Percentiles rank a stretch among this genome's conserved stretches.
These are phyloP conservation scores for Cyberlindnera maritima DNA, from an alignment of 805 yeast species.

Conservation along the genomic window DNA sequence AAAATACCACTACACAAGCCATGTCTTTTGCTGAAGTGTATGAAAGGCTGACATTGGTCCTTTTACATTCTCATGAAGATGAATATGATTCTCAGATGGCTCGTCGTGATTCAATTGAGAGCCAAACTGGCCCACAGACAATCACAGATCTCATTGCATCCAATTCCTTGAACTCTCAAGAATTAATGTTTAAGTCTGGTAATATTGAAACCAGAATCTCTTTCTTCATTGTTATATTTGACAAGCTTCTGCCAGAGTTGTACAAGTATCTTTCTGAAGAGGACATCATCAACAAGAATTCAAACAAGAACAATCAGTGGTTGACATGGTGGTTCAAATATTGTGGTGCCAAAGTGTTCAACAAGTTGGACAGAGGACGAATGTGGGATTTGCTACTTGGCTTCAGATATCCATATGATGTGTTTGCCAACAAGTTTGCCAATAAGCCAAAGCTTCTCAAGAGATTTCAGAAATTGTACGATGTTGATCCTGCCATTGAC, in stretches of 20 bases:
- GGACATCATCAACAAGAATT: slow-evolving; percentile 56
- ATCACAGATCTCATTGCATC: slow-evolving; percentile 19
- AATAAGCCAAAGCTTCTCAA: slow-evolving; percentile 21
- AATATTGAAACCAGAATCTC: slow-evolving; percentile 64
- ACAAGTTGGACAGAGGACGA: slow-evolving; percentile 77
- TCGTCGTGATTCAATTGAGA: slow-evolving; percentile 7
- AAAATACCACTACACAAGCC: not conserved
- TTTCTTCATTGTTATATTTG: slow-evolving; percentile 61
- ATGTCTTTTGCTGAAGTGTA: slow-evolving; percentile 65
- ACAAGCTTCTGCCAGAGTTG: slow-evolving; percentile 69
- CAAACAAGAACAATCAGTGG: slow-evolving; percentile 74
- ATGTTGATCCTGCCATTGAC: slow-evolving; percentile 3
- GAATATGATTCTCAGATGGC: slow-evolving; percentile 4
- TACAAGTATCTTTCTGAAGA: slow-evolving; percentile 78
- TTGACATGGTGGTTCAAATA: slow-evolving; percentile 92
- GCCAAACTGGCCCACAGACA: slow-evolving; percentile 12
- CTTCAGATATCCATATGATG: slow-evolving; percentile 50
- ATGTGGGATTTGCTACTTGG: slow-evolving; percentile 88
- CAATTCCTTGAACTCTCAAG: slow-evolving; percentile 25
- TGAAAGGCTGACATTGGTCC: slow-evolving; percentile 72
- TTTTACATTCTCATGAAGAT: slow-evolving; percentile 49
- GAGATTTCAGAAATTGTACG: slow-evolving; percentile 23
- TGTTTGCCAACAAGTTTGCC: slow-evolving; percentile 11
- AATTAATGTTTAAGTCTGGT: slow-evolving; percentile 49
- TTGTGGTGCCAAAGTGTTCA: slow-evolving; percentile 84